Percentiles rank a stretch among this genome's conserved stretches.
Conservation (phyloP, 2,329 filamentous ascomycete species). For the Thelonectria discophora region DNA sequence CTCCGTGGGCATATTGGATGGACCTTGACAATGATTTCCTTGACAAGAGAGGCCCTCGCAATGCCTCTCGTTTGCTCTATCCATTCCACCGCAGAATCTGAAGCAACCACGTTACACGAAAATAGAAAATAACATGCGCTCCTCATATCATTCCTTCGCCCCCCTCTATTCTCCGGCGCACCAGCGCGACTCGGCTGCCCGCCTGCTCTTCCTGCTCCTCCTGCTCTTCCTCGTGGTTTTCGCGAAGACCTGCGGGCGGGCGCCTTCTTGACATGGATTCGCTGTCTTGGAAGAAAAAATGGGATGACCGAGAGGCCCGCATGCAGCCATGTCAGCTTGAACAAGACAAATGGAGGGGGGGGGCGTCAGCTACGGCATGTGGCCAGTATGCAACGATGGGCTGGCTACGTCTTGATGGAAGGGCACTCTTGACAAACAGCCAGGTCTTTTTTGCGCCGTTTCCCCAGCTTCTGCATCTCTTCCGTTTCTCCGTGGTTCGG, state of each 20-base stretch:
- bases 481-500: constrained; percentile 16
- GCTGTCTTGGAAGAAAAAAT: too few relatives aligned
- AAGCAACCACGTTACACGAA: constrained; percentile 18
- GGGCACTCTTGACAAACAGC: too few relatives aligned
- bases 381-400: not conserved
- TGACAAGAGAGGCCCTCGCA: too few relatives aligned
- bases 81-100: constrained; percentile 5
- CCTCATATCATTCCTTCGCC: not conserved
- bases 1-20: constrained; percentile 1
- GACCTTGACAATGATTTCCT: too few relatives aligned
- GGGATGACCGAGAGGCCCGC: not conserved
- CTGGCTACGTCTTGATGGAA: too few relatives aligned
- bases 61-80: not conserved
- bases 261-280: too few relatives aligned
- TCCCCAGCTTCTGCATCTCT: not conserved
- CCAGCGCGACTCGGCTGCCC: constrained; percentile 9
- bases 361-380: constrained; percentile 16
- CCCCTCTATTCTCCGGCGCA: constrained; percentile 7
- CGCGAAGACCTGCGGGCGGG: too few relatives aligned
- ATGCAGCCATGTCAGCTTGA: constrained; percentile 6
- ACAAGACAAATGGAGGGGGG: constrained; percentile 1
- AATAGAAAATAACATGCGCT: not conserved
- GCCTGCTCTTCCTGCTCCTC: not conserved
- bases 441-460: too few relatives aligned
- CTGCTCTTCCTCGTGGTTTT: too few relatives aligned